These are phyloP conservation scores for Exsudoporus frostii DNA, from an alignment of 768 basidiomycete species.

Conservation along the genomic window DNA sequence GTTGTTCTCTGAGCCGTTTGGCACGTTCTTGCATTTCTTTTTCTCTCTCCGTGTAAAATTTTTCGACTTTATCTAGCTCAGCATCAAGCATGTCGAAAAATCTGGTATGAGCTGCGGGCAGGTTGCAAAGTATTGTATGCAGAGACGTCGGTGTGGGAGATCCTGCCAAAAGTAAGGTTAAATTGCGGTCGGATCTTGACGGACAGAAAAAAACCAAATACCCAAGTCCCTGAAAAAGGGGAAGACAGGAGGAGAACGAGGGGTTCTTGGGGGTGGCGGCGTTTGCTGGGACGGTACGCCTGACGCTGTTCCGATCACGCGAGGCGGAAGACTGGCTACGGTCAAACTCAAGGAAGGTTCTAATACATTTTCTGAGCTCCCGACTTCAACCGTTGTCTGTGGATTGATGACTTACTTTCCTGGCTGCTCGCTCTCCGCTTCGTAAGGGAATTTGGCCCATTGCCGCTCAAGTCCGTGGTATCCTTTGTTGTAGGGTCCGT, in stretches of 20 bases:
- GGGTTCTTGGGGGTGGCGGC: constrained; percentile 2
- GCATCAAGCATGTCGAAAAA: constrained; percentile 76
- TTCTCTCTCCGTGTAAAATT: constrained; percentile 74
- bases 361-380: background rate
- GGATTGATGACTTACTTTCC: constrained; percentile 6
- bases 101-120: constrained; percentile 56
- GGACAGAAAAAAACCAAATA: background rate
- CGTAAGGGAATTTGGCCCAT: background rate
- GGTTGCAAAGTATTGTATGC: constrained; percentile 45
- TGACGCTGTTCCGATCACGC: constrained; percentile 4
- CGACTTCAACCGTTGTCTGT: no score
- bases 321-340: constrained; percentile 7
- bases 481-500: background rate
- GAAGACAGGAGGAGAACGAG: constrained; percentile 9
- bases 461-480: background rate
- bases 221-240: constrained; percentile 18
- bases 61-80: constrained; percentile 82
- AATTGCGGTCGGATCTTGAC: no score
- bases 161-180: background rate
- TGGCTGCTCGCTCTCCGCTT: background rate
- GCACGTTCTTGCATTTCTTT: constrained; percentile 51
- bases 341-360: constrained; percentile 16
- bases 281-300: constrained; percentile 16
- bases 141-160: constrained; percentile 35
- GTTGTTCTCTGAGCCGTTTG: constrained; percentile 56